Conservation (phyloP, 805 yeast species). For the Yarrowia osloensis region DNA sequence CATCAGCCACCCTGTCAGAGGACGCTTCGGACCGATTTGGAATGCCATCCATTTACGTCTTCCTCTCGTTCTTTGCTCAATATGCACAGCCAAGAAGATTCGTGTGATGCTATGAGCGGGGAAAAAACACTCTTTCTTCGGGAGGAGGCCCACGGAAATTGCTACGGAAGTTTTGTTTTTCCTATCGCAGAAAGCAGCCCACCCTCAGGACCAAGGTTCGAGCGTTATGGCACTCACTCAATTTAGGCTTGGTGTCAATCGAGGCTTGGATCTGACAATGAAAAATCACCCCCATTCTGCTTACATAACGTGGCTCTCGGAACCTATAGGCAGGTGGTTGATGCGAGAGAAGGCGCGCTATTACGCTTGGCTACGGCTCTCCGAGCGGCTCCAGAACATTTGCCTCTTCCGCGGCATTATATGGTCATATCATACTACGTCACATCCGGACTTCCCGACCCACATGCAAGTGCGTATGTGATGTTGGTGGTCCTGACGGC, state of each 20-base stretch:
- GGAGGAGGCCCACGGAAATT: neutral
- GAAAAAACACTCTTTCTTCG: neutral
- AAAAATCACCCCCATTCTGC: neutral
- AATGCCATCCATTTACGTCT: neutral
- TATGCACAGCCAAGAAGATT: neutral
- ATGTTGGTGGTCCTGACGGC: neutral
- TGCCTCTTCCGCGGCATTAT: slow-evolving; percentile 9
- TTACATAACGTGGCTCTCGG: neutral
- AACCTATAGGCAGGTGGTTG: neutral
- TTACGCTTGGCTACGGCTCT: neutral
- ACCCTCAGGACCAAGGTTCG: slow-evolving; percentile 1
- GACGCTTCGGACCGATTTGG: neutral
- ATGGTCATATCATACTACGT: neutral
- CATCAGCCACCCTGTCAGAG: neutral
- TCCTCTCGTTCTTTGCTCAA: neutral
- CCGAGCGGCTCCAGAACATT: too few species aligned
- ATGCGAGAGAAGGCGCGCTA: neutral
- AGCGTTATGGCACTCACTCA: neutral
- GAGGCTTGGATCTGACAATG: neutral
- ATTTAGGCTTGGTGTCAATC: neutral
- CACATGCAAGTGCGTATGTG: slow-evolving; percentile 7
- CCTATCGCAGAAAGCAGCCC: neutral
- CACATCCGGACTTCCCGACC: slow-evolving; percentile 18
- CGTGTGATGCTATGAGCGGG: neutral
- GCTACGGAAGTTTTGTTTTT: neutral